These are phyloP conservation scores for Metarhizium rileyi DNA, from an alignment of 2,329 filamentous ascomycete genomes.

Conservation along the genomic window DNA sequence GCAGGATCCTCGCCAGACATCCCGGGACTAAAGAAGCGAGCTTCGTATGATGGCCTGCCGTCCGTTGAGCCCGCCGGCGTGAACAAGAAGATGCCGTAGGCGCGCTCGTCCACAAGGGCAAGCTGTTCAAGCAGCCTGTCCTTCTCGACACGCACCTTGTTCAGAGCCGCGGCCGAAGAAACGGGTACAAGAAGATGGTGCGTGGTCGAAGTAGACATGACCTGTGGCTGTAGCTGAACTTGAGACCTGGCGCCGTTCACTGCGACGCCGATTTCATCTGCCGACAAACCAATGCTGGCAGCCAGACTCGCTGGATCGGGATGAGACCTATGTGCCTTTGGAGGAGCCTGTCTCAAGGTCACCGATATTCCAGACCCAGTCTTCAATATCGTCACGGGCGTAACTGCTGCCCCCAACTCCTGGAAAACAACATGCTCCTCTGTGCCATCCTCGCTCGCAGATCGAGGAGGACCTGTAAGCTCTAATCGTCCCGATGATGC, in stretches of 20 bases:
- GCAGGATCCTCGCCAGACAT: conserved; percentile 15
- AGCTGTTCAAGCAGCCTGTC: conserved; percentile 11
- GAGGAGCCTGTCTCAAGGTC: conserved; percentile 9
- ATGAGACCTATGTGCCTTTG: conserved; percentile 7
- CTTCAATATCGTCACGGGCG: conserved; percentile 5
- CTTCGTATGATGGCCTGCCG: conserved; percentile 5
- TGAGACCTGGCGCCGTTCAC: not conserved
- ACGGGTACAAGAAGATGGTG: conserved; percentile 11
- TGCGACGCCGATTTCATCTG: conserved; percentile 6
- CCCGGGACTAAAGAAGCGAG: conserved; percentile 14
- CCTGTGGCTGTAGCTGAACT: conserved; percentile 6
- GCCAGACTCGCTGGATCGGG: conserved; percentile 6
- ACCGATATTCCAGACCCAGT: conserved; percentile 4
- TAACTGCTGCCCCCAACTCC: conserved; percentile 8
- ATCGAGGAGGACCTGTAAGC: conserved; percentile 1
- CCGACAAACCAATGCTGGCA: conserved; percentile 3
- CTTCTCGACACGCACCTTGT: conserved; percentile 5
- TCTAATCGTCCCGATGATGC: conserved; percentile 8
- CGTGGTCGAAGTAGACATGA: conserved; percentile 12
- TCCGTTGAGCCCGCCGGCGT: not conserved
- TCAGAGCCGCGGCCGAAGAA: conserved; percentile 5
- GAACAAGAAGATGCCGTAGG: conserved; percentile 11
- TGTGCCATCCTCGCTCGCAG: not conserved
- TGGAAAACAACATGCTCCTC: conserved; percentile 8
- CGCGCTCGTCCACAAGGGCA: conserved; percentile 6